Evolutionary conservation across 345 rosid species (phyloP), one percentile per base, ranked within the genome.

Genomic region (Acer yangbiense): DNA sequence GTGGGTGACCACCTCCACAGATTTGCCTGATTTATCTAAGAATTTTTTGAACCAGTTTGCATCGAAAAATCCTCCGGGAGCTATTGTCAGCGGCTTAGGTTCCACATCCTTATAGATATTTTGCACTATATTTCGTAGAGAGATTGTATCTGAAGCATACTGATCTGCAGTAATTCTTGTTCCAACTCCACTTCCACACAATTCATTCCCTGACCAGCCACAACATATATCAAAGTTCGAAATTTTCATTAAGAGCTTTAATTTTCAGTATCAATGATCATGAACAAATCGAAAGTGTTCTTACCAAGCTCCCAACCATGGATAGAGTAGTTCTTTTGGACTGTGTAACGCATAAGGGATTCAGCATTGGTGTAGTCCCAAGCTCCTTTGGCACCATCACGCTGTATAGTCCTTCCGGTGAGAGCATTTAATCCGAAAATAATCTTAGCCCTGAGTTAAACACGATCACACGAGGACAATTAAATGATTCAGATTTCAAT

Each of bases 21-120:
- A 83, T 69, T 80, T 64, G 55, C 73, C 74, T 39, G 99, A 65
- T 77, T 90, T 91, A 62, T 72, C 83, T 21, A 92, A 43, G 78
- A 85, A 93, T 72, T 87, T 86, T 69, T 83, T 80, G 86, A 87
- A 96, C 99, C 98, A 96, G 44, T 74, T 68, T 35, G 75, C 84
- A 20, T 91, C 95, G 81, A 83, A 94, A 86, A 96, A 94, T 78
- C 99, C 99, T 74, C 94, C 98, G 0, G 99, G 99, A 14, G 93
- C 90, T 83, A 92, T 85, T 72, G 89, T 79, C 23, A 92, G 75
- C 0, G 99, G 98, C 86, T 88, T 91, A 11, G 83, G 71, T 63
- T 84, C 84, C 9, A 77, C 73, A 44, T 75, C 85, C 50, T 66
- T 78, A 73, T 94, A 96, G 60, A 83, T 87, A 1, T 76, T 77